Evolutionary conservation across 257 asterid species (phyloP).

Genomic region (Henckelia pumila): DNA sequence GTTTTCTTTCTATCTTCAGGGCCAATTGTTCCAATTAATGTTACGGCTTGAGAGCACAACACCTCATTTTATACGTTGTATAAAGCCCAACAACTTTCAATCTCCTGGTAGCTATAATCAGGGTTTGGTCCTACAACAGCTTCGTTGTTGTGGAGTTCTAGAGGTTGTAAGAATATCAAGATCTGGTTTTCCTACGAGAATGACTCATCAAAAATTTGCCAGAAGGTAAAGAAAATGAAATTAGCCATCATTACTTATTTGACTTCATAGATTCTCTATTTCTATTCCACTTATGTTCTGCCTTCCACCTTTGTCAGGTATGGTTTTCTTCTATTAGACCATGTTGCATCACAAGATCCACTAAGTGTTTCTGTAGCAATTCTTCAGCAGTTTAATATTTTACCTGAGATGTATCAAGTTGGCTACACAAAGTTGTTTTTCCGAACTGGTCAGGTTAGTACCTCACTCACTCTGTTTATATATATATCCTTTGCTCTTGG

Average conservation of each 20-base stretch:
- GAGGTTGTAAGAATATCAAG: constrained; percentile 99
- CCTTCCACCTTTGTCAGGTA: constrained; percentile 55
- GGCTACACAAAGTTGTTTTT: constrained; percentile 97
- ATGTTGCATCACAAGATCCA: constrained; percentile 94
- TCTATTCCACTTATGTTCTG: constrained; percentile 16
- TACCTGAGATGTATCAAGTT: constrained; percentile 99
- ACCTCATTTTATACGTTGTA: constrained; percentile 96
- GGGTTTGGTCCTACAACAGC: constrained; percentile 84
- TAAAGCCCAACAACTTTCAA: constrained; percentile 85
- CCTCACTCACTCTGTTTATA: neutral
- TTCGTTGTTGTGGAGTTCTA: constrained; percentile 92
- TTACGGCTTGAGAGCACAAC: constrained; percentile 90
- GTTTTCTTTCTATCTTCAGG: constrained; percentile 37
- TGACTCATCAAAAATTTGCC: constrained; percentile 94
- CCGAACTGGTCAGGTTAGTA: constrained; percentile 94
- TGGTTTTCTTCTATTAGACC: constrained; percentile 89
- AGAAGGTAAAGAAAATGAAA: constrained; percentile 53
- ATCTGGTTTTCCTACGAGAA: constrained; percentile 94
- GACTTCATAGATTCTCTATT: neutral
- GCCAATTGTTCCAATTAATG: constrained; percentile 90
- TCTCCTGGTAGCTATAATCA: constrained; percentile 84
- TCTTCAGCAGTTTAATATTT: constrained; percentile 94
- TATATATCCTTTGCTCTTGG: constrained; percentile 13
- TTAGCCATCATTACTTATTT: constrained; percentile 3
- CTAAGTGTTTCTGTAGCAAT: constrained; percentile 94